Base-by-base conservation (phyloP, 1,139 yeast species). In the Kodamaea sp. region DNA sequence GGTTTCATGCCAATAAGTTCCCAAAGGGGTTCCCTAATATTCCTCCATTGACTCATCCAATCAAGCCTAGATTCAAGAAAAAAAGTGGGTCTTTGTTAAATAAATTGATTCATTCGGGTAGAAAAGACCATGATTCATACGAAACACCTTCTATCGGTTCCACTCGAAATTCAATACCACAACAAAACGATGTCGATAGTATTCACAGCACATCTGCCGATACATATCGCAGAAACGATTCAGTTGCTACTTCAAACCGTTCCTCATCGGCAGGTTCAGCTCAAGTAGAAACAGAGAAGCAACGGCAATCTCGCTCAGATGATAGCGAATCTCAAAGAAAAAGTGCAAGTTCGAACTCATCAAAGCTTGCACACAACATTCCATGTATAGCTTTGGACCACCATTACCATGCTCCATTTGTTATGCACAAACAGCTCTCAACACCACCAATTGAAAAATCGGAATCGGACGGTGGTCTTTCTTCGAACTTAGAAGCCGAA, bases 31-130 rank as follows among this genome's bases (percentile, higher is more conserved):
- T 41, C 12, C 37, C 46, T 29, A 68, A 69, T 31, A 55, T 72
- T 1, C 81, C 82, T 1, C 80, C 81, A 1, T 61, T 74, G 33
- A 50, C 62, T 8, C 76, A 71, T 15, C 81, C 81, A 2, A 68
- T 75, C 11, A 74, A 69, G 46, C 80, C 81, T 1, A 61, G 66
- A 38, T 70, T 71, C 51, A 63, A 61, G 47, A 70, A 68, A 48
- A 70, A 71, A 54, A 66, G 70, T 35, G 57, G 63, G 12, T 62
- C 73, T 2, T 55, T 76, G 29, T 61, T 75, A 36, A 78, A 78
- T 3, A 75, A 75, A 48, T 62, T 74, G 42, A 73, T 75, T 11
- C 67, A 68, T 46, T 62, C 74, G 2, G 62, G 47, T 34, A 49
- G 75, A 26, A 68, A 71, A 44, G 76, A 71, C 32, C 58, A 63